Evolutionary conservation across 2,329 filamentous ascomycete genomes (phyloP).

Genomic region (Colletotrichum magnum): DNA sequence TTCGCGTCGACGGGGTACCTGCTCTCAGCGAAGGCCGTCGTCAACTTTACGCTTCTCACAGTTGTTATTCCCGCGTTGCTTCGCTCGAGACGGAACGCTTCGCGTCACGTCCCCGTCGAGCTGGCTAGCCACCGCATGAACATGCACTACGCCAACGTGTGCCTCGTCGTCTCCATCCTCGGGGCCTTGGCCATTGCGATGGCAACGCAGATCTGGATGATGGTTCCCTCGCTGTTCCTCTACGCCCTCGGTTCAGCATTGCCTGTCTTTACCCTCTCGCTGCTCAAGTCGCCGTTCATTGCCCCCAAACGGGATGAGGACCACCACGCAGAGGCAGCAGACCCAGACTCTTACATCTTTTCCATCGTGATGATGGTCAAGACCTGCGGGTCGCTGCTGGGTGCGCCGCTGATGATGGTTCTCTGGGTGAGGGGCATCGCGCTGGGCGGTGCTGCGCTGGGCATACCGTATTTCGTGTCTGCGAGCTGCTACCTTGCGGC

Average conservation of each 20-base stretch:
- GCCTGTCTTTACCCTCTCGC: constrained; percentile 64
- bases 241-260: constrained; percentile 65
- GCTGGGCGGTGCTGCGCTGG: constrained; percentile 49
- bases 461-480: constrained; percentile 58
- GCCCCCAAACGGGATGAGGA: constrained; percentile 37
- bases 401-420: constrained; percentile 62
- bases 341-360: constrained; percentile 59
- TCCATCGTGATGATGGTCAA: constrained; percentile 67
- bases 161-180: constrained; percentile 50
- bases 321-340: constrained; percentile 8
- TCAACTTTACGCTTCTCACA: constrained; percentile 62
- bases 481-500: constrained; percentile 55
- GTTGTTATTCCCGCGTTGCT: constrained; percentile 58
- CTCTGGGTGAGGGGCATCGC: constrained; percentile 63
- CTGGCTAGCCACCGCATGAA: constrained; percentile 49
- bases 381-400: constrained; percentile 62
- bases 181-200: constrained; percentile 61
- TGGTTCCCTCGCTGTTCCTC: constrained; percentile 59
- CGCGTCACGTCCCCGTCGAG: constrained; percentile 39
- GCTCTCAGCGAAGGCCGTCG: constrained; percentile 61
- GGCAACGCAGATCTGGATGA: constrained; percentile 53
- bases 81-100: constrained; percentile 31
- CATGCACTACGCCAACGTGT: constrained; percentile 52
- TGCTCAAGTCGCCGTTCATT: constrained; percentile 61
- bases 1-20: constrained; percentile 64